Percentiles rank a stretch among this genome's conserved stretches.
phyloP scores from a whole-genome alignment of 352 stramenopile genomes.

The Globisporangium lucens region DNA sequence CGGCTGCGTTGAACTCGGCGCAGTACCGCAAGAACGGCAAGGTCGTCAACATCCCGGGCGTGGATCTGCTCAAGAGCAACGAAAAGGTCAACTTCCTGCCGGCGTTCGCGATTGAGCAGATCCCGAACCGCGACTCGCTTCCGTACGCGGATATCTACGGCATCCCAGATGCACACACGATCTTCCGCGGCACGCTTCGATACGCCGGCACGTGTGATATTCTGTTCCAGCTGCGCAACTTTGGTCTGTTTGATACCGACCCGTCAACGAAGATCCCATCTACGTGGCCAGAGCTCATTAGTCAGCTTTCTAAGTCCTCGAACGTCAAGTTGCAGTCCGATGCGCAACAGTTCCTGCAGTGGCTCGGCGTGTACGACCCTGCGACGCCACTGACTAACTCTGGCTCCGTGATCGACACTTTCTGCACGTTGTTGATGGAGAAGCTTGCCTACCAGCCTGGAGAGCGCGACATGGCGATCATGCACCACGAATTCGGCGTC shows the following conservation, averaged over 20 bases:
- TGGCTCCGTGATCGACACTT: constrained; percentile 74
- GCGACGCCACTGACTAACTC: constrained; percentile 52
- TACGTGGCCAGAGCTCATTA: constrained; percentile 86
- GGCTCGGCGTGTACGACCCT: constrained; percentile 65
- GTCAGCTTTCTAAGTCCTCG: constrained; percentile 36
- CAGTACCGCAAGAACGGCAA: constrained; percentile 85
- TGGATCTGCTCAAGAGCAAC: constrained; percentile 86
- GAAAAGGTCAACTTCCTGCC: constrained; percentile 86
- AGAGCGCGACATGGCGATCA: constrained; percentile 95
- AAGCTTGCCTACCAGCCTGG: constrained; percentile 87
- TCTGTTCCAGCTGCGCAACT: constrained; percentile 87
- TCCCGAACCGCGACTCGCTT: constrained; percentile 94
- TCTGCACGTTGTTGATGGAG: constrained; percentile 84
- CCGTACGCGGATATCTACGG: constrained; percentile 93
- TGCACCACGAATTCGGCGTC: constrained; percentile 90
- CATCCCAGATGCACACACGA: constrained; percentile 88
- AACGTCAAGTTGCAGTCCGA: constrained; percentile 42
- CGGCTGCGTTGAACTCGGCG: constrained; percentile 89
- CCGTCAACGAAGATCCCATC: constrained; percentile 36
- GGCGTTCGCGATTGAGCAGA: constrained; percentile 92
- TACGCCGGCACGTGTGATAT: constrained; percentile 92
- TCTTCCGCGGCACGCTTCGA: constrained; percentile 94
- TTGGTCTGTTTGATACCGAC: constrained; percentile 88
- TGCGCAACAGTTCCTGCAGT: constrained; percentile 69
- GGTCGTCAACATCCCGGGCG: constrained; percentile 80